Base-by-base conservation (phyloP, 1,284 basidiomycete species). In the Sphaerobolus stellatus region DNA sequence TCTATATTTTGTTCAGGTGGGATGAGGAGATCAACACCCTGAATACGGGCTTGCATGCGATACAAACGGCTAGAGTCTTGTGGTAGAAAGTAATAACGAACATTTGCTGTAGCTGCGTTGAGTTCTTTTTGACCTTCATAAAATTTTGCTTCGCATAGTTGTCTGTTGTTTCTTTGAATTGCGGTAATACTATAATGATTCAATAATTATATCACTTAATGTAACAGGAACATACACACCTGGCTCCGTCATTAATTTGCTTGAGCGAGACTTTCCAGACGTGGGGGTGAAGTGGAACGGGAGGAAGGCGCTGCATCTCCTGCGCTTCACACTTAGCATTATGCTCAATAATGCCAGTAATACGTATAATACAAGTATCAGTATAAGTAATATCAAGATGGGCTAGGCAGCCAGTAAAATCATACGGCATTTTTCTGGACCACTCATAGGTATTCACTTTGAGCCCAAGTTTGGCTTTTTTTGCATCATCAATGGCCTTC, bases 301-400 rank as follows among this genome's bases (percentile, higher is more conserved):
- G 34, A 3, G 71, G 71, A 2, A 61, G 28, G 3, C 65, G 58
- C 4, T 30, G 41, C n/a, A 68, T 46, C 2, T 31, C 20, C 1
- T 67, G 54, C 8, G 47, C 29, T 13, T 52, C 28, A 53, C 70
- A 70, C 0, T 14, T 59, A 8, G 58, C 46, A 51, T 70, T 65
- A 49, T 71, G 70, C 16, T 56, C 46, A 1, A 68, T 47, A 22
- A 57, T 52, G 1, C 68, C 69, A 2, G 52, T 20, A 16, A 71
- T 58, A 1, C 63, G 56, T 7, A 43, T 7, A 8, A 43, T 43
- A 20, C n/a, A 6, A 24, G n/a, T 20, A 8, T 43, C n/a, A 43
- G 13, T 9, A 22, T 57, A 61, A 0, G 64, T 67, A 18, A 73
- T 54, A 22, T 73, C 69, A 7, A 62, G 61, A 58, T 73, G 71